These are phyloP conservation scores for Rhodotorula sp. DNA, from an alignment of 1,284 basidiomycete species.

Conservation along the genomic window DNA sequence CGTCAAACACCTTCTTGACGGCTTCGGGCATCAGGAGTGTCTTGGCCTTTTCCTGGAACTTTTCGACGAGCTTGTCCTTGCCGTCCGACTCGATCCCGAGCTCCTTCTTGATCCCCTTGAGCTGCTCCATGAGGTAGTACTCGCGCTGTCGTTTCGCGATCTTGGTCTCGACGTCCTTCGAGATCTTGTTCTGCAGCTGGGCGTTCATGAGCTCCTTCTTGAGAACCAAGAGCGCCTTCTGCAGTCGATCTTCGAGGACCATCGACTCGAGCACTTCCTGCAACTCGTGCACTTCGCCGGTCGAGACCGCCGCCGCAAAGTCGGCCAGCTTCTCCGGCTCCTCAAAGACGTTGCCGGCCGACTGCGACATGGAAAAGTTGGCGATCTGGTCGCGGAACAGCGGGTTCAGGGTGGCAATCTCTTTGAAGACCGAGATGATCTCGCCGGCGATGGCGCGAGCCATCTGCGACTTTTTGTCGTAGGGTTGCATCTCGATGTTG, in stretches of 20 bases:
- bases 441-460: slow-evolving; percentile 95
- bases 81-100: slow-evolving; percentile 96
- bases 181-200: slow-evolving; percentile 91
- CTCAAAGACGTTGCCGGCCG: slow-evolving; percentile 95
- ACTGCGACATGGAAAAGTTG: slow-evolving; percentile 93
- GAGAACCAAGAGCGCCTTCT: slow-evolving; percentile 85
- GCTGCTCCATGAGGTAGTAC: slow-evolving; percentile 97
- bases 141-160: slow-evolving; percentile 96
- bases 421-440: slow-evolving; percentile 97
- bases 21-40: slow-evolving; percentile 87
- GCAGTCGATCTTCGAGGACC: slow-evolving; percentile 81
- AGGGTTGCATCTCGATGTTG: slow-evolving; percentile 70
- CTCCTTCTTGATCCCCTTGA: slow-evolving; percentile 99
- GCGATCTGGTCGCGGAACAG: slow-evolving; percentile 98
- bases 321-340: slow-evolving; percentile 98
- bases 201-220: slow-evolving; percentile 99
- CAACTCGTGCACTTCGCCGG: slow-evolving; percentile 84
- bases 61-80: slow-evolving; percentile 95
- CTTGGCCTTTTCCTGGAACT: slow-evolving; percentile 88
- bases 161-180: slow-evolving; percentile 91
- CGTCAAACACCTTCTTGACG: slow-evolving; percentile 93
- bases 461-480: slow-evolving; percentile 90
- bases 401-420: slow-evolving; percentile 95
- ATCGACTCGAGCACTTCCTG: slow-evolving; percentile 91
- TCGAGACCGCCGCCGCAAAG: slow-evolving; percentile 93